Evolutionary conservation across 2,329 filamentous ascomycete genomes (phyloP).

Genomic region (Alternaria longipes): DNA sequence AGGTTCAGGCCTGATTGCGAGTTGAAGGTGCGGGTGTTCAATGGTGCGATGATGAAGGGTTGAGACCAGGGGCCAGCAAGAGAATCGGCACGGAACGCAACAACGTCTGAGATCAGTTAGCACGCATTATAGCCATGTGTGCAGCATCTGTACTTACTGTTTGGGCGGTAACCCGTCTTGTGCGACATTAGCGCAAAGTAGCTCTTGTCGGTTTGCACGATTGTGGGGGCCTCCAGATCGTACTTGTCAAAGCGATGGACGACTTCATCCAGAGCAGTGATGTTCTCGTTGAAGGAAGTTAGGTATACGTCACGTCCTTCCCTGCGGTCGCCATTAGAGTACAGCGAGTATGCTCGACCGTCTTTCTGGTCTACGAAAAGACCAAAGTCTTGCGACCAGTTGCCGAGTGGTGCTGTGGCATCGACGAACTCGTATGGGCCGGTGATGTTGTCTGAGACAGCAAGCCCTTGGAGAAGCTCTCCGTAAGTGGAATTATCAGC

Average conservation of each 20-base stretch:
- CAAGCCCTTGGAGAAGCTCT: conserved; percentile 65
- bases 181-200: conserved; percentile 71
- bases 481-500: conserved; percentile 67
- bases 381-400: conserved; percentile 71
- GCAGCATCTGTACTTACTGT: conserved; percentile 49
- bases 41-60: conserved; percentile 62
- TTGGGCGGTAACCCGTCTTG: conserved; percentile 70
- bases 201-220: conserved; percentile 67
- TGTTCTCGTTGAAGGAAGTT: conserved; percentile 62
- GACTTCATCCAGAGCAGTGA: conserved; percentile 62
- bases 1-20: conserved; percentile 63
- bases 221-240: conserved; percentile 68
- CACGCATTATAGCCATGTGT: neutral
- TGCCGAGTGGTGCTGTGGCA: conserved; percentile 65
- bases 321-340: conserved; percentile 66
- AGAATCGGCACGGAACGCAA: conserved; percentile 64
- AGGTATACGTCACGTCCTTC: conserved; percentile 68
- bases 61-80: conserved; percentile 64
- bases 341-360: conserved; percentile 64
- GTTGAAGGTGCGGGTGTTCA: conserved; percentile 63
- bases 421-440: conserved; percentile 66
- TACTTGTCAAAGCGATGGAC: conserved; percentile 67
- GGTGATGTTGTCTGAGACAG: conserved; percentile 61
- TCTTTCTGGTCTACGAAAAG: conserved; percentile 69
- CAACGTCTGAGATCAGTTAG: conserved; percentile 56